A percentile compares a stretch with the other conserved stretches of the same genome.
These are phyloP conservation scores for Ceriops decandra DNA, from an alignment of 345 rosid genomes.

Conservation along the genomic window DNA sequence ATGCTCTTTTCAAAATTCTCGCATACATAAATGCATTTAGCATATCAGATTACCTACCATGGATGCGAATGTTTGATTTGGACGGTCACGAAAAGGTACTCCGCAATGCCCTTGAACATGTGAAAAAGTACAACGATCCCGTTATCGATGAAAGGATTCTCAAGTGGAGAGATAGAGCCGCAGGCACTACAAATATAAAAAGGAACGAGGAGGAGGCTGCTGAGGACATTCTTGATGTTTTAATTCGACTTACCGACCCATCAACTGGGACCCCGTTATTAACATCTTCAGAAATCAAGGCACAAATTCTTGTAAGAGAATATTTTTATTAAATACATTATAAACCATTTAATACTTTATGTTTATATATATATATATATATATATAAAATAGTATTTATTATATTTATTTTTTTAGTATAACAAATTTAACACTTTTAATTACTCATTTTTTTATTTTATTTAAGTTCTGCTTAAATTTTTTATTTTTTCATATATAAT, in stretches of 20 bases:
- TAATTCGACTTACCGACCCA: slow-evolving; percentile 19
- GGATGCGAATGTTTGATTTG: slow-evolving; percentile 37
- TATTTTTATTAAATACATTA: too few relatives aligned
- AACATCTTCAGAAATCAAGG: too few relatives aligned
- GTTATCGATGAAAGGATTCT: slow-evolving; percentile 44
- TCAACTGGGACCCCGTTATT: too few relatives aligned
- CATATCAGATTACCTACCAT: slow-evolving; percentile 49
- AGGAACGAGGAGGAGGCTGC: slow-evolving; percentile 31
- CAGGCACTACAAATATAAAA: slow-evolving; percentile 14
- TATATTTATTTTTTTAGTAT: too few relatives aligned
- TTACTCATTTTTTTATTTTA: too few relatives aligned
- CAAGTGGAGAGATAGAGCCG: not conserved
- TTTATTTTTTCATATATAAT: too few relatives aligned
- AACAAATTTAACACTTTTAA: too few relatives aligned
- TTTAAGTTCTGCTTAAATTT: too few relatives aligned
- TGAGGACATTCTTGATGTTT: slow-evolving; percentile 35
- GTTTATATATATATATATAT: too few relatives aligned
- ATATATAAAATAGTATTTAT: too few relatives aligned
- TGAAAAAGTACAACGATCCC: slow-evolving; percentile 47
- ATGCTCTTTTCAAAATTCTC: slow-evolving; percentile 16
- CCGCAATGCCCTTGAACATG: slow-evolving; percentile 11
- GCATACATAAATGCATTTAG: slow-evolving; percentile 37
- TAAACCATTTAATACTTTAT: too few relatives aligned
- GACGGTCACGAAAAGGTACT: slow-evolving; percentile 52
- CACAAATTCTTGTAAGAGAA: too few relatives aligned